Conservation (phyloP, 306 rosid genomes). For the Quercus variabilis region DNA sequence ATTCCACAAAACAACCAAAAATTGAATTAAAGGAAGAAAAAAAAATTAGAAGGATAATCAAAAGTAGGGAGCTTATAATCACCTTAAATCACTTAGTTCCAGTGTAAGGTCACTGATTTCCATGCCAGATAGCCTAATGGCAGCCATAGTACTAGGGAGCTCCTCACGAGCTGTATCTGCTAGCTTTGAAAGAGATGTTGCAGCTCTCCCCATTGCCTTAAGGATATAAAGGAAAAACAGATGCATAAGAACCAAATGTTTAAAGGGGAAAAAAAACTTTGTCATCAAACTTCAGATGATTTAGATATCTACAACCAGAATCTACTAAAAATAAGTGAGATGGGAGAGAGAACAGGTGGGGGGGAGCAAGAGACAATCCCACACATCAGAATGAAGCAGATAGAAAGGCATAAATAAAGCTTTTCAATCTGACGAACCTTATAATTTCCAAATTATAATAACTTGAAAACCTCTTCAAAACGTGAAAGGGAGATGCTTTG, state of each 20-base stretch:
- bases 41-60: background rate
- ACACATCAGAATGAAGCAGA: background rate
- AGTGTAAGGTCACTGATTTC: conserved; percentile 89
- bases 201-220: conserved; percentile 92
- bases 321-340: background rate
- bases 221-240: conserved; percentile 3
- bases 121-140: conserved; percentile 95
- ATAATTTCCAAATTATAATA: background rate
- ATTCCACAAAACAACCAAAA: conserved; percentile 5
- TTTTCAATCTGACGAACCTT: background rate
- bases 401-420: background rate
- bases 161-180: conserved; percentile 94
- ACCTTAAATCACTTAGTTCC: conserved; percentile 85
- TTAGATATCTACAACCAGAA: background rate
- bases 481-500: background rate
- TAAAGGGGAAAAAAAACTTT: background rate
- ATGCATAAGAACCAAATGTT: conserved; percentile 1
- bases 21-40: background rate
- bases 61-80: conserved; percentile 17
- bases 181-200: conserved; percentile 81
- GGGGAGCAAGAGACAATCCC: background rate
- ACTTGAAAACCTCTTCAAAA: background rate
- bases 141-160: conserved; percentile 84
- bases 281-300: background rate
- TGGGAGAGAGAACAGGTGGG: too few relatives aligned